Base-by-base conservation (phyloP, 2,329 filamentous ascomycete genomes). In the Diaporthe velutina region DNA sequence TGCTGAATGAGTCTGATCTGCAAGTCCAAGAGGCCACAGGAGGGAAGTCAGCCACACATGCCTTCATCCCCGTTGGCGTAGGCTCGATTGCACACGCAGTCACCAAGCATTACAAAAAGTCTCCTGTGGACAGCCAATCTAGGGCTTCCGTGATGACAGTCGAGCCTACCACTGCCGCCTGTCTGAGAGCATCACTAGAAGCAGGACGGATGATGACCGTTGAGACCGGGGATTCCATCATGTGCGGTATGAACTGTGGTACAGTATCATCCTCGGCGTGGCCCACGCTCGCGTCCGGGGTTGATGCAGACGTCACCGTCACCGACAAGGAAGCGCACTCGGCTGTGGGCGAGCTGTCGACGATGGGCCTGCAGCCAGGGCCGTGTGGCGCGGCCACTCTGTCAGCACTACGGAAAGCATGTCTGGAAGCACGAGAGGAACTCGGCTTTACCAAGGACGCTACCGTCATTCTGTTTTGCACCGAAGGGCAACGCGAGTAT, bases 71-170 rank as follows among this genome's bases (percentile, higher is more conserved):
- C 0, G 92, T 93, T 1, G 94, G 94, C 0, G 93, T 94, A 0
- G 94, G 94, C 0, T 93, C 91, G 7, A 88, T 95, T 74, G 92
- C 92, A 0, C 92, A 95, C 77, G 90, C 94, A 0, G 93, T 94
- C 0, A 88, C 89, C 0, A 84, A 86, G 42, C 90, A 94, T 80
- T 95, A 88, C 85, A 94, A 93, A 78, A 67, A 74, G 9, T 35
- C 48, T 2, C 71, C 71, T 2, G 50, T 55, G 1, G 70, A 74
- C 6, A 61, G 71, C 10, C 70, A 6, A 70, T 74, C 22, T 42
- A 79, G 1, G 68, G 81, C 84, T 2, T 80, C 79, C 1, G 87
- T 95, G n/a, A 79, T 95, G 3, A 85, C 91, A 0, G 94, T 95
- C 0, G 94, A 96, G 80, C 91, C 94, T 0, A 90, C 92, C 25